Base-by-base conservation (phyloP, 768 basidiomycete genomes). In the Russula ochroleuca region DNA sequence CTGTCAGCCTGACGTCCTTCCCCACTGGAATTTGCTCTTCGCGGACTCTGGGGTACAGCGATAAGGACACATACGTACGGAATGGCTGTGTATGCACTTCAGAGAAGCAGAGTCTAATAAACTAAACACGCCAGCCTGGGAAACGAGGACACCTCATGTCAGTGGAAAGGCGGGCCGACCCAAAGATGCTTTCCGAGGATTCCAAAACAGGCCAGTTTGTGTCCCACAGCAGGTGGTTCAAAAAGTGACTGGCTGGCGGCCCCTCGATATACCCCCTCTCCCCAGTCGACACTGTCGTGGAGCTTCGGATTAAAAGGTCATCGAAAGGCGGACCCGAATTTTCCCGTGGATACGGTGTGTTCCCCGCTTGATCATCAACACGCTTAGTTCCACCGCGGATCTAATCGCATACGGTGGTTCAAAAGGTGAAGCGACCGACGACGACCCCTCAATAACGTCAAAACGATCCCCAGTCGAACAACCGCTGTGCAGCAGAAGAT, bases 141-240 rank as follows among this genome's bases (percentile, higher is more conserved):
- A 43, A 43, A n/a, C n/a, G 43, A n/a, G 43, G 1, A 13, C 3
- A 13, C 45, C n/a, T 3, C 19, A 19, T n/a, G 19, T 43, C 2
- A n/a, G 19, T 21, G 21, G 15, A 10, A 38, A 43, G 28, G 33
- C 62, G 40, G 64, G 14, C 54, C 64, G 54, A 6, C 4, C n/a
- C 5, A 4, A 6, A 10, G 35, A 5, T 14, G 25, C 6, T 13
- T 28, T 28, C 54, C 45, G 15, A 10, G 11, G 1, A 41, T 61
- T 65, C 64, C 59, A 61, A 61, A 64, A 61, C 35, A 13, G 64
- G 64, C 59, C 53, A 40, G 64, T 47, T 61, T 50, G 25, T 61
- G 48, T 65, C 59, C 31, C 59, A 47, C 33, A 61, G 54, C 64
- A 38, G 52, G n/a, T 35, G 13, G 57, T 58, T 57, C 62, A 63